Evolutionary conservation across 2,329 filamentous ascomycete genomes (phyloP), one percentile per base, ranked within the genome.

Genomic region (Geoglossum cookeanum): DNA sequence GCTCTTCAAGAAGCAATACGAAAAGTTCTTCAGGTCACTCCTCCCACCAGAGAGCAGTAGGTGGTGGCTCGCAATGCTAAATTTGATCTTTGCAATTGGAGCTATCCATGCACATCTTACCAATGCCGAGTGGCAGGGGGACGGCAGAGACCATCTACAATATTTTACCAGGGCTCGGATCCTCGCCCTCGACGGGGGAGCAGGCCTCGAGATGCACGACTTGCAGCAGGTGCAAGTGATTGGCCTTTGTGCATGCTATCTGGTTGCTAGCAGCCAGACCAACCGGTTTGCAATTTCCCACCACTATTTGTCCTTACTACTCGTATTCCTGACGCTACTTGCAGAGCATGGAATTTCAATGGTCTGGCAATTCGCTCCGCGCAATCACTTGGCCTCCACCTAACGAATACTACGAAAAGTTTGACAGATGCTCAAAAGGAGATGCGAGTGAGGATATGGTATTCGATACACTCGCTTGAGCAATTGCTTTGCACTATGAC

Each of bases 141-240:
- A 72, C 59, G 65, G 68, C 30, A 65, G 68, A 32, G 72, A 74
- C 59, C 71, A 74, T 60, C 63, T 74, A 37, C 61, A 70, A 39
- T 74, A 72, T 60, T 66, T 74, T 59, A 70, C 69, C 8, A 65
- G 71, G 57, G 71, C 72, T 29, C 68, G 71, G 48, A 66, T 69
- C 27, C 65, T 73, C 3, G 69, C 69, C 56, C 67, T 74, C 63
- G 70, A 71, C 49, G 66, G 66, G 1, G 69, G 72, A 57, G 65
- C 68, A 2, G 61, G 74, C 11, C 71, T 72, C 57, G 69, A 67
- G 55, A 68, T 72, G 48, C 70, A 70, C 29, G 71, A 73, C 64
- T 66, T 73, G 33, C 70, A 73, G 59, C 70, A 72, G 60, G 70
- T 74, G 7, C 72, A 74, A 60, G 67, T 74, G 4, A 66, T 71